A percentile compares a stretch with the other conserved stretches of the same genome.
Conservation (phyloP, 164 flowering plant genomes). For the Berberis thunbergii region DNA sequence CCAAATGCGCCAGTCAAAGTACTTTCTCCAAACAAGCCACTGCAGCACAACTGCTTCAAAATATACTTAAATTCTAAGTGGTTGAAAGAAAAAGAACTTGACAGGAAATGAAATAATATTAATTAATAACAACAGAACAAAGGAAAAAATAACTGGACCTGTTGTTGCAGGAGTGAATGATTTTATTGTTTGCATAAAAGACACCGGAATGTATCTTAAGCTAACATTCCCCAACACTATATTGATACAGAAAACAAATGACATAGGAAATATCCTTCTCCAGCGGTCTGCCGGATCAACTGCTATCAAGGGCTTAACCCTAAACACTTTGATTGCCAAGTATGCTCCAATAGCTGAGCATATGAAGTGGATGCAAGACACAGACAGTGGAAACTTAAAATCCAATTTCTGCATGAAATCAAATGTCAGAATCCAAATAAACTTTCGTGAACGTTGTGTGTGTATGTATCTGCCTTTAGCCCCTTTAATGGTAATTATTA, state of each 20-base stretch:
- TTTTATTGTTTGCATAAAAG: conserved; percentile 98
- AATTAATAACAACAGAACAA: no score
- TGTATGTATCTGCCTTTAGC: neutral
- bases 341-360: conserved; percentile 90
- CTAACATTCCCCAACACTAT: conserved; percentile 95
- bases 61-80: neutral
- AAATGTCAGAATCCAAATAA: neutral
- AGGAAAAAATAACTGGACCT: conserved; percentile 36
- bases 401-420: conserved; percentile 67
- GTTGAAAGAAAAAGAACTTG: no score
- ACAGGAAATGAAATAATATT: no score
- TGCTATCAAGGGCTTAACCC: conserved; percentile 74
- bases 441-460: neutral
- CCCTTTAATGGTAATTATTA: no score
- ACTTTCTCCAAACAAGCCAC: conserved; percentile 91
- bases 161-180: conserved; percentile 99
- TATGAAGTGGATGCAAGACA: conserved; percentile 89
- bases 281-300: conserved; percentile 96
- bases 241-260: conserved; percentile 92
- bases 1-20: conserved; percentile 92
- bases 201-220: conserved; percentile 91
- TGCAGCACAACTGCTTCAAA: conserved; percentile 64
- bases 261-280: conserved; percentile 98
- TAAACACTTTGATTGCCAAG: conserved; percentile 72
- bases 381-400: conserved; percentile 85